These are phyloP conservation scores for Phaeosphaeriaceae sp. DNA, from an alignment of 2,329 filamentous ascomycete genomes.

Conservation along the genomic window DNA sequence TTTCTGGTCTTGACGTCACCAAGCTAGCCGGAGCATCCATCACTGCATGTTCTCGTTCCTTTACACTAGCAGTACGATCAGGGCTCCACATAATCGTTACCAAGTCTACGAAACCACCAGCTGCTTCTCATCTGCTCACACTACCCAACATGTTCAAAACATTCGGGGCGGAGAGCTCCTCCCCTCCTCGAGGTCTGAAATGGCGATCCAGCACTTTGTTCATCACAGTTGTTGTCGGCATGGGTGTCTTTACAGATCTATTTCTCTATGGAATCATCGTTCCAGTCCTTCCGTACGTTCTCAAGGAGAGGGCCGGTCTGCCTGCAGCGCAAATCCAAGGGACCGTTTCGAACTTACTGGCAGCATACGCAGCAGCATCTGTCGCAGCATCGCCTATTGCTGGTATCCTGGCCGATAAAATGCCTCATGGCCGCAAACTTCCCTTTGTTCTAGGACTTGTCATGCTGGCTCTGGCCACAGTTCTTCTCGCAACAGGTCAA, in stretches of 20 bases:
- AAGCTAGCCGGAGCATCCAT: background rate
- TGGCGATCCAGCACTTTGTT: slow-evolving; percentile 67
- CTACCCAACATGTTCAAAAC: slow-evolving; percentile 7
- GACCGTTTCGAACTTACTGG: slow-evolving; percentile 61
- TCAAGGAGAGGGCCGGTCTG: slow-evolving; percentile 58
- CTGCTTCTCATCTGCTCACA: background rate
- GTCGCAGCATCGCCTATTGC: slow-evolving; percentile 60
- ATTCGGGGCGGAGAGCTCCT: background rate
- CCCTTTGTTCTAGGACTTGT: slow-evolving; percentile 66
- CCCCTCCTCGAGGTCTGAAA: slow-evolving; percentile 45
- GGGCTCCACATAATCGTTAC: background rate
- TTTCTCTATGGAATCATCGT: slow-evolving; percentile 68
- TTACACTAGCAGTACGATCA: background rate
- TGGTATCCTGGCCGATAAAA: slow-evolving; percentile 63
- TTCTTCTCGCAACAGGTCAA: slow-evolving; percentile 61
- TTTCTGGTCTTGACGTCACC: background rate
- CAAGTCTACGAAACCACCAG: background rate
- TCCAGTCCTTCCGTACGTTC: slow-evolving; percentile 65
- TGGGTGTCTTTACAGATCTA: slow-evolving; percentile 64
- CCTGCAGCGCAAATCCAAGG: slow-evolving; percentile 59
- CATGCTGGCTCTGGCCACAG: slow-evolving; percentile 61
- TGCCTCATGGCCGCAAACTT: slow-evolving; percentile 58
- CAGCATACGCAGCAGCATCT: slow-evolving; percentile 62
- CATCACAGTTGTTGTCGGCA: slow-evolving; percentile 63
- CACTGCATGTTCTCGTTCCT: background rate